Evolutionary conservation across 768 basidiomycete species (phyloP), one percentile per base, ranked within the genome.

Genomic region (Fomitopsis pulvina): DNA sequence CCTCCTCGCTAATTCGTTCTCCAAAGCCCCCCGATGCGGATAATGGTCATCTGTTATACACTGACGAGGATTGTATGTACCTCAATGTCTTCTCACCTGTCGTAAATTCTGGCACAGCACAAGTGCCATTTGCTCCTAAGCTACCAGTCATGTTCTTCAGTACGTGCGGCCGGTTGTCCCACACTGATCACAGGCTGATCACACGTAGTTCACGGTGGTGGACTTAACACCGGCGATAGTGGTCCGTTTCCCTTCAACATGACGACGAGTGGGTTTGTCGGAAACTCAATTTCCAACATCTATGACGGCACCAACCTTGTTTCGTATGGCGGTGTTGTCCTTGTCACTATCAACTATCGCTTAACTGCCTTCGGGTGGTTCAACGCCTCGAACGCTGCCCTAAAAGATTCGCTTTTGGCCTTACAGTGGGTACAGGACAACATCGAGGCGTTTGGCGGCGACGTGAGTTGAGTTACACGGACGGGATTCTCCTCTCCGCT

Each of bases 341-440:
- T 52, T 11, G 51, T 52, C 1, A 52, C 51, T 1, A 47, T 52
- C 39, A 47, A 52, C 39, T 52, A 52, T 30, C 51, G 51, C 1
- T 21, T 52, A 16, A 47, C 39, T 9, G 45, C 51, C 1, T 52
- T 52, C 25, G 51, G 51, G 22, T 52, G 51, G 51, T 52, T 52
- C 51, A 52, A 52, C 26, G 51, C 51, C 16, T 52, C 51, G 1
- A 52, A 52, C 28, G 51, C 45, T 8, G 51, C 51, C 16, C 25
- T 52, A 6, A 52, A 47, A 27, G 51, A 52, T 30, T 22, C 51
- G 2, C 28, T 52, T 8, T 38, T 52, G n/a, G 51, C 51, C 9
- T 24, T 52, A 40, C 45, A 47, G 18, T 52, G 51, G 51, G 51
- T 52, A 1, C 51, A 52, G n/a, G 45, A 52, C 18, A 52, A 52